Percentiles rank a stretch among this genome's conserved stretches.
Conservation (phyloP, 371 early-diverging fungal genomes). For the Capniomyces stellatus region DNA sequence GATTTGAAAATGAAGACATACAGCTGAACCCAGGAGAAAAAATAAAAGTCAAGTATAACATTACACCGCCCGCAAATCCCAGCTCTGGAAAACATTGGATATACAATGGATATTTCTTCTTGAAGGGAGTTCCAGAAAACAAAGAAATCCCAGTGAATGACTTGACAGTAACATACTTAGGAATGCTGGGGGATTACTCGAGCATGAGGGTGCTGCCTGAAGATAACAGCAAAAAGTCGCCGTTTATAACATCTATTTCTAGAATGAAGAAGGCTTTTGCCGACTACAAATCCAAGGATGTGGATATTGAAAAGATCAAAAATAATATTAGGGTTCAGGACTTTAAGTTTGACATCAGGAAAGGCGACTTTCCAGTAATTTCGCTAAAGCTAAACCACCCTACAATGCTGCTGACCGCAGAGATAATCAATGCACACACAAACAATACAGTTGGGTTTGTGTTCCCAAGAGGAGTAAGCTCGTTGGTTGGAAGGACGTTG, state of each 20-base stretch:
- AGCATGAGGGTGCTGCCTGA: background rate
- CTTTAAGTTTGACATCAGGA: background rate
- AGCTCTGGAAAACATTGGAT: background rate
- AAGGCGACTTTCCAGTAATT: background rate
- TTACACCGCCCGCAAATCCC: background rate
- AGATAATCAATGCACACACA: background rate
- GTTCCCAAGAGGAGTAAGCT: background rate
- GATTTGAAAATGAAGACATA: background rate
- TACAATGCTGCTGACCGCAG: background rate
- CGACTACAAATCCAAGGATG: background rate
- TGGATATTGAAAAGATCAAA: background rate
- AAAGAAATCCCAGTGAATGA: background rate
- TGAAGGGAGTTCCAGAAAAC: background rate
- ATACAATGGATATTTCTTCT: background rate
- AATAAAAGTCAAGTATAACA: background rate
- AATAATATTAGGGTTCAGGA: background rate
- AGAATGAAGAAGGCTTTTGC: background rate
- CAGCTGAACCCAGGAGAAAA: background rate
- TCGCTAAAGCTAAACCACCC: background rate
- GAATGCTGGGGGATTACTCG: conserved; percentile 1
- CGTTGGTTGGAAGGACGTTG: background rate
- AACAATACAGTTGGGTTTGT: background rate
- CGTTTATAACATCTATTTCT: background rate
- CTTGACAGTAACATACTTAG: background rate
- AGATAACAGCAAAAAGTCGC: background rate